Evolutionary conservation across 768 basidiomycete genomes (phyloP).

Genomic region (Suillus spraguei): DNA sequence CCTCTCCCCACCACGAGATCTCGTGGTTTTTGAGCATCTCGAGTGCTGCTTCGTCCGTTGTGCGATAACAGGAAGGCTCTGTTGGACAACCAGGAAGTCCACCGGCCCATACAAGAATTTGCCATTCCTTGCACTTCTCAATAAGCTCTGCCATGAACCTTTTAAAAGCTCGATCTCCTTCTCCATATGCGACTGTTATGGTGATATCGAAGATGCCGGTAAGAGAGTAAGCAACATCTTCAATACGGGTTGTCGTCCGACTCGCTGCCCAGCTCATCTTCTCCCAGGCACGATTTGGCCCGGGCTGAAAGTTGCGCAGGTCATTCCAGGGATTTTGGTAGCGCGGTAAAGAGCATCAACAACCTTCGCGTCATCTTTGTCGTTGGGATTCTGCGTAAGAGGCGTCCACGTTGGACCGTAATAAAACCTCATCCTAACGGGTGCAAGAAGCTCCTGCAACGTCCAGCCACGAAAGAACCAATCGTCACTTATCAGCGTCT

Average conservation of each 20-base stretch:
- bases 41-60: not conserved
- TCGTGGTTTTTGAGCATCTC: not conserved
- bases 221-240: slow-evolving; percentile 21
- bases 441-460: slow-evolving; percentile 17
- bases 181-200: slow-evolving; percentile 20
- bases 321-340: slow-evolving; percentile 8
- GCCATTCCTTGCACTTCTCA: slow-evolving; percentile 14
- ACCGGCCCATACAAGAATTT: slow-evolving; percentile 9
- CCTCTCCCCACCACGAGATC: slow-evolving; percentile 4
- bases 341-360: not conserved
- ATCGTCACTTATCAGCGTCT: slow-evolving; percentile 1
- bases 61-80: not conserved
- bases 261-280: slow-evolving; percentile 18
- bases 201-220: slow-evolving; percentile 17
- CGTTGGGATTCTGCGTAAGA: not conserved
- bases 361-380: not conserved
- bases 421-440: slow-evolving; percentile 14
- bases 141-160: slow-evolving; percentile 14
- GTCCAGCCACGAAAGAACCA: slow-evolving; percentile 22
- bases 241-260: slow-evolving; percentile 18
- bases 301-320: slow-evolving; percentile 5
- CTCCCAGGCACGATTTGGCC: slow-evolving; percentile 9
- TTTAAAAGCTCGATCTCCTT: slow-evolving; percentile 18
- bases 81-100: slow-evolving; percentile 1
- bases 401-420: slow-evolving; percentile 15